phyloP scores from a whole-genome alignment of 768 basidiomycete species.

The Podaxis pistillaris region DNA sequence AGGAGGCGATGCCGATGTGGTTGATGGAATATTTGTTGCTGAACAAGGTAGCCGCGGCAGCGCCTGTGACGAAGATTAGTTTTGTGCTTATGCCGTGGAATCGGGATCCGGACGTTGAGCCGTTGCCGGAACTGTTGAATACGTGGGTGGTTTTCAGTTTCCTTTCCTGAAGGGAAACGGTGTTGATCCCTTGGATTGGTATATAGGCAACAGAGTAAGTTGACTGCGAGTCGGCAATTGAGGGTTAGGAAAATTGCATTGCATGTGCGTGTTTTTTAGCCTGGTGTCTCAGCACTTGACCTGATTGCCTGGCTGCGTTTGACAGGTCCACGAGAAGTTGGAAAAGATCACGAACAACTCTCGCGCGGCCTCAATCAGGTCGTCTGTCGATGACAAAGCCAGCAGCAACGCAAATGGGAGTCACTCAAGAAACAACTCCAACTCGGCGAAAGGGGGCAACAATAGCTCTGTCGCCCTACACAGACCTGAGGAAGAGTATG shows the following conservation, averaged over 20 bases:
- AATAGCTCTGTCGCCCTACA: not conserved
- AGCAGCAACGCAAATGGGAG: conserved; percentile 22
- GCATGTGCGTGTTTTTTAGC: conserved; percentile 55
- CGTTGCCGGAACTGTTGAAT: conserved; percentile 80
- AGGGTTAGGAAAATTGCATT: conserved; percentile 80
- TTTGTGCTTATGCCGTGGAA: conserved; percentile 86
- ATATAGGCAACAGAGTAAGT: conserved; percentile 68
- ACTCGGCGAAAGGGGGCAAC: not conserved
- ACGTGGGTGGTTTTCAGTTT: conserved; percentile 52
- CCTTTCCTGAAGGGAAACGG: conserved; percentile 11
- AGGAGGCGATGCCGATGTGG: conserved; percentile 85
- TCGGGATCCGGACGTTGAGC: conserved; percentile 54
- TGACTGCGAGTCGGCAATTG: conserved; percentile 85
- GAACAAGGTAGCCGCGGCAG: conserved; percentile 52
- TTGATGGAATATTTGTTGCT: conserved; percentile 81
- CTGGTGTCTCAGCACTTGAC: not conserved
- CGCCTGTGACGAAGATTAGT: conserved; percentile 71
- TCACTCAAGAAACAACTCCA: conserved; percentile 14
- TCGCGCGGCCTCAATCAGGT: conserved; percentile 30
- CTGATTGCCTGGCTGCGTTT: not conserved
- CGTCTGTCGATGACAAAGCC: conserved; percentile 34
- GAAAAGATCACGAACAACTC: conserved; percentile 48
- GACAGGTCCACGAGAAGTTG: conserved; percentile 80
- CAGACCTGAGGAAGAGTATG: conserved; percentile 70
- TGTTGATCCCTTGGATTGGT: not conserved